Base-by-base conservation (phyloP, 176 grass and related monocot genomes). In the Eremochloa ophiuroides region DNA sequence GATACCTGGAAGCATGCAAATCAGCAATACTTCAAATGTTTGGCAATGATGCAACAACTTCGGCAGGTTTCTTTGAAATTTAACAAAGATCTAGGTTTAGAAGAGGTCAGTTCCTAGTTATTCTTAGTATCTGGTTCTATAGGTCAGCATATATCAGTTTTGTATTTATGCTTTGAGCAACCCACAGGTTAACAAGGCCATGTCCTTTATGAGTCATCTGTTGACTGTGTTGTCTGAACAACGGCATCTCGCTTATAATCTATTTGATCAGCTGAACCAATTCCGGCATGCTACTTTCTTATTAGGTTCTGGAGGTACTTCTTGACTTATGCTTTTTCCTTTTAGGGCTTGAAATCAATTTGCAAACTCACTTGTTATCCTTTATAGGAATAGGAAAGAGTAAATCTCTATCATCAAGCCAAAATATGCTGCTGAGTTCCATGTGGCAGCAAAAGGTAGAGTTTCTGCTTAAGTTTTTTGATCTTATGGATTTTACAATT, bases 401-500 rank as follows among this genome's bases (percentile, higher is more conserved):
- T 27, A n/a, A 30, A 71, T 84, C 51, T 65, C 43, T 98, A 62
- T 85, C 88, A 66, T 74, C 78, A 63, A 84, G 71, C 73, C 95
- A 98, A 83, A 82, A 83, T 88, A 60, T 65, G 34, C 75, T 98
- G 16, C 38, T 93, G 41, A 87, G 77, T 84, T 89, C 85, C 75
- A 91, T 98, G 86, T 93, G 90, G 92, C 73, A 83, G 48, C 92
- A 98, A 86, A 98, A 98, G 92, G 92, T 98, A 92, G 15, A 30
- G 33, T 83, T 83, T 81, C 71, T 47, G 2, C 40, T 74, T 23
- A 71, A 35, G 62, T 39, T 84, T 83, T 79, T 72, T 6, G 34
- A 60, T 1, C 25, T 67, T 73, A 56, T 46, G 48, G 20, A 18
- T 58, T 81, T 81, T 47, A 55, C 27, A 76, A 16, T 61, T 73